Percentiles rank a stretch among this genome's conserved stretches.
Evolutionary conservation across 75 land plant genomes (phyloP).

Genomic region (Gnetum montanum): DNA sequence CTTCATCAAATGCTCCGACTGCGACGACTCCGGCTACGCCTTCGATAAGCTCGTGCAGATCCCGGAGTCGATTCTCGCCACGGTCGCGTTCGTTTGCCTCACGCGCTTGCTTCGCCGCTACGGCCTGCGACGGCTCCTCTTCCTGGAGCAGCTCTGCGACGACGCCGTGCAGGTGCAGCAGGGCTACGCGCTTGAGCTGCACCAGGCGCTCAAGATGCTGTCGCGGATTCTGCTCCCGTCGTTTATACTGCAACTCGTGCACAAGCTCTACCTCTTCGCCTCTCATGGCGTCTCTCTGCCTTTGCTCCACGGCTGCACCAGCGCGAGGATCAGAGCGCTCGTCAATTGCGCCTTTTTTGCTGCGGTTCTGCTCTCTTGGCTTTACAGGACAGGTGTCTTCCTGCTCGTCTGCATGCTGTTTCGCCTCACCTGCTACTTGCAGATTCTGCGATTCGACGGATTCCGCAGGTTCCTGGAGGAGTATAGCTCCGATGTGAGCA

Average conservation of each 20-base stretch:
- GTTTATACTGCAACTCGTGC: constrained; percentile 39
- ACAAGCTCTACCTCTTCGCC: constrained; percentile 49
- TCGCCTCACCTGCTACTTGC: constrained; percentile 64
- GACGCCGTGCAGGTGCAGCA: constrained; percentile 36
- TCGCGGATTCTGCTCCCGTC: constrained; percentile 48
- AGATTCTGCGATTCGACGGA: constrained; percentile 57
- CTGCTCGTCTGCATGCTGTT: constrained; percentile 63
- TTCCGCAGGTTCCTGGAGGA: constrained; percentile 36
- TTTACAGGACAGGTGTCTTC: constrained; percentile 57
- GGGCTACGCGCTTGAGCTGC: constrained; percentile 45
- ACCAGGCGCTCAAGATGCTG: constrained; percentile 38
- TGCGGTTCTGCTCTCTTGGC: constrained; percentile 50
- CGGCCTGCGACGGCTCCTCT: constrained; percentile 50
- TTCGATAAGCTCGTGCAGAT: constrained; percentile 42
- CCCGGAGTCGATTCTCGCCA: constrained; percentile 52
- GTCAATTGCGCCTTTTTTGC: constrained; percentile 22
- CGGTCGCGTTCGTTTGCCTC: constrained; percentile 48
- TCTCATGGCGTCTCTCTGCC: constrained; percentile 26
- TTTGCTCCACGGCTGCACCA: constrained; percentile 3
- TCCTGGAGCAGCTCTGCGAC: constrained; percentile 39
- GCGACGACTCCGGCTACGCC: constrained; percentile 26
- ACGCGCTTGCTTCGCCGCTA: constrained; percentile 29
- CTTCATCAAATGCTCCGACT: constrained; percentile 35
- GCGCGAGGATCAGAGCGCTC: too few species aligned
- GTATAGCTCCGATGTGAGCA: constrained; percentile 14